A percentile compares a stretch with the other conserved stretches of the same genome.
phyloP scores from a whole-genome alignment of 2,329 filamentous ascomycete species.

The Trematosphaeria pertusa region DNA sequence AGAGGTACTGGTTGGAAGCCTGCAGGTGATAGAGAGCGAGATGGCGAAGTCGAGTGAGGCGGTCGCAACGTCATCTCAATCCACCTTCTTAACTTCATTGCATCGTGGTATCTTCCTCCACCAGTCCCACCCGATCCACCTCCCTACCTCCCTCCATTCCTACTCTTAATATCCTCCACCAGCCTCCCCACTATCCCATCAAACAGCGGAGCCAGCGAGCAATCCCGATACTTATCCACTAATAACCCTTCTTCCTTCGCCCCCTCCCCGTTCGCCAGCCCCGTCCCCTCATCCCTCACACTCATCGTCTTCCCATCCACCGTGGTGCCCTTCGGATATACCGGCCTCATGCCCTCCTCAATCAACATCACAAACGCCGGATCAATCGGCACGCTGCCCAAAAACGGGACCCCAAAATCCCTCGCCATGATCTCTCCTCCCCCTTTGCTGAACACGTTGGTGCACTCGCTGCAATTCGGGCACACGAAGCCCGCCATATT shows the following conservation, averaged over 20 bases:
- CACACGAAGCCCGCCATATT: conserved; percentile 97
- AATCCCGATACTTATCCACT: conserved; percentile 75
- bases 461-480: conserved; percentile 78
- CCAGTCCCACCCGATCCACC: too few relatives aligned
- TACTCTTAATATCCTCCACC: conserved; percentile 42
- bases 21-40: too few relatives aligned
- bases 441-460: conserved; percentile 90
- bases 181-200: conserved; percentile 66
- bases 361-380: conserved; percentile 88
- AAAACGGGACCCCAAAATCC: conserved; percentile 82
- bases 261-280: conserved; percentile 18
- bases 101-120: too few relatives aligned
- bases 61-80: too few relatives aligned
- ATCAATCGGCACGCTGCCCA: conserved; percentile 90
- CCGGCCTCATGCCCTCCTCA: conserved; percentile 72
- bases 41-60: too few relatives aligned
- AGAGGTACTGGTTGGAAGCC: too few relatives aligned
- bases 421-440: conserved; percentile 88
- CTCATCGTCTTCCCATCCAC: conserved; percentile 42
- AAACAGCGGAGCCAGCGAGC: conserved; percentile 75
- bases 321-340: conserved; percentile 72
- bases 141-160: conserved; percentile 5
- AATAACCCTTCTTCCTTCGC: conserved; percentile 53
- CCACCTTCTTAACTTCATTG: too few relatives aligned
- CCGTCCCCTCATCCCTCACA: conserved; percentile 30